Evolutionary conservation across 352 stramenopile species (phyloP).

Genomic region (Albugo candida): DNA sequence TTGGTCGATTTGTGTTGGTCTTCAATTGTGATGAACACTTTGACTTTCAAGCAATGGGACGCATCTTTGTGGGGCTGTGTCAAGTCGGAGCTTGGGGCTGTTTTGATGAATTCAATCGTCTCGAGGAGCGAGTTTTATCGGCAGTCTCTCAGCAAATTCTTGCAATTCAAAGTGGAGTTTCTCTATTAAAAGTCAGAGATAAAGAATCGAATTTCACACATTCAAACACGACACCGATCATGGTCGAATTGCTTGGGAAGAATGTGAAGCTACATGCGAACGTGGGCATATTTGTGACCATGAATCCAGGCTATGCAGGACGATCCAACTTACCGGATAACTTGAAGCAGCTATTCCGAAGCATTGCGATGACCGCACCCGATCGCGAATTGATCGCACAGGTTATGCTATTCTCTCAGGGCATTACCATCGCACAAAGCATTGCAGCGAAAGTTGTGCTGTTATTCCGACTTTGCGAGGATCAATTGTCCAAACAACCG

Average conservation of each 20-base stretch:
- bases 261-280: conserved; percentile 90
- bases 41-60: conserved; percentile 98
- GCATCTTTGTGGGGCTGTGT: conserved; percentile 98
- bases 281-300: conserved; percentile 99
- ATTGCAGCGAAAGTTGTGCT: conserved; percentile 95
- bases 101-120: conserved; percentile 99
- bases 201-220: conserved; percentile 15
- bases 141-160: conserved; percentile 99
- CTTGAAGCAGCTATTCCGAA: conserved; percentile 98
- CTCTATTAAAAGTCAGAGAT: conserved; percentile 40
- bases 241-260: conserved; percentile 92
- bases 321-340: conserved; percentile 94
- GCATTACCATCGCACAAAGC: conserved; percentile 95
- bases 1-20: conserved; percentile 98
- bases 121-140: conserved; percentile 98
- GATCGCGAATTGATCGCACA: conserved; percentile 98
- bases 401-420: conserved; percentile 99
- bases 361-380: conserved; percentile 99
- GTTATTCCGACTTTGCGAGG: conserved; percentile 95
- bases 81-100: conserved; percentile 99
- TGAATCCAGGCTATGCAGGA: conserved; percentile 99
- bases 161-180: conserved; percentile 96
- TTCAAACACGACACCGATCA: conserved; percentile 10
- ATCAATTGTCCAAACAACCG: conserved; percentile 96
- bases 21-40: conserved; percentile 99